Percentiles rank a stretch among this genome's conserved stretches.
Conservation (phyloP, 768 basidiomycete species). For the Asterophora lycoperdoides region DNA sequence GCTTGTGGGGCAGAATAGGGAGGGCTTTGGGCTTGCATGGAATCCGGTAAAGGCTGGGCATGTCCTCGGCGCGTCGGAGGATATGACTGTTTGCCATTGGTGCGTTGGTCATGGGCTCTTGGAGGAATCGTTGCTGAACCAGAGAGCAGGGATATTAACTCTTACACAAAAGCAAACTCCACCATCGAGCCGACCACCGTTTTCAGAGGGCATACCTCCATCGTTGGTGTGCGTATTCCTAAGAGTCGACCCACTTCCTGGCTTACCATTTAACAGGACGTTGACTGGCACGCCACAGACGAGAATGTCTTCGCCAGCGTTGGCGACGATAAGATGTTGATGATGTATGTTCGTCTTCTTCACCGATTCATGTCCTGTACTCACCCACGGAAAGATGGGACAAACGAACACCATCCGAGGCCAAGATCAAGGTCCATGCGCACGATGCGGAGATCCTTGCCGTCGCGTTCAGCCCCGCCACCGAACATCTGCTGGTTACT, state of each 20-base stretch:
- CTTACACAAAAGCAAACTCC: constrained; percentile 73
- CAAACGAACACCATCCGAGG: constrained; percentile 67
- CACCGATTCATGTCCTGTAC: neutral
- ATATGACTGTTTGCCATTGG: constrained; percentile 96
- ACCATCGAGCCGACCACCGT: constrained; percentile 80
- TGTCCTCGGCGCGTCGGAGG: constrained; percentile 89
- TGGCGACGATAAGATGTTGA: constrained; percentile 91
- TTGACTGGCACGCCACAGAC: constrained; percentile 87
- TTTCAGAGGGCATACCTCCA: constrained; percentile 85
- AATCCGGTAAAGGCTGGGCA: constrained; percentile 79
- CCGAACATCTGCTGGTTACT: constrained; percentile 76
- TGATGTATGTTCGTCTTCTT: constrained; percentile 62
- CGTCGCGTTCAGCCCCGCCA: constrained; percentile 84
- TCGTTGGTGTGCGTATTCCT: constrained; percentile 73
- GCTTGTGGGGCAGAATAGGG: constrained; percentile 84
- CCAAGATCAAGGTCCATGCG: constrained; percentile 71
- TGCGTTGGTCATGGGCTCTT: constrained; percentile 27
- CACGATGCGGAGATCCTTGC: constrained; percentile 90
- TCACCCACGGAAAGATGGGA: constrained; percentile 70
- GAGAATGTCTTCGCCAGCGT: constrained; percentile 91
- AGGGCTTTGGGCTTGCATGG: constrained; percentile 96
- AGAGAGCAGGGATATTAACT: constrained; percentile 78
- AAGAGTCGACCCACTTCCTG: neutral
- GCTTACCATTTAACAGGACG: constrained; percentile 55
- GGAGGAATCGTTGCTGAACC: constrained; percentile 1